Percentiles rank a stretch among this genome's conserved stretches.
Conservation (phyloP, 2,329 filamentous ascomycete genomes). For the Cladorrhinum sp. region DNA sequence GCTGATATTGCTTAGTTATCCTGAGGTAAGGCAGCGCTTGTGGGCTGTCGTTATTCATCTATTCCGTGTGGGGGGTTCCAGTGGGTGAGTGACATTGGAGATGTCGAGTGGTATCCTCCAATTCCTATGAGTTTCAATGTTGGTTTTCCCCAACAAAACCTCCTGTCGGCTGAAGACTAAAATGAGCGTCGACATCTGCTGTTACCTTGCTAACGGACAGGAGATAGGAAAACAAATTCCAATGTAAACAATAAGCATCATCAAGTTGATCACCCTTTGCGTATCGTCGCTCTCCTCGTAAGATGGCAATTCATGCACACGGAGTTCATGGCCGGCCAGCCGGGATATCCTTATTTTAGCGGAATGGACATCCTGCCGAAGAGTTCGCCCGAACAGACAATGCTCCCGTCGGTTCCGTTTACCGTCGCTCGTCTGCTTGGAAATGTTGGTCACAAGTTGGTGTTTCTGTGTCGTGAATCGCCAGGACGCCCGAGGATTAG, state of each 20-base stretch:
- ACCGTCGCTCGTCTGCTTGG: background rate
- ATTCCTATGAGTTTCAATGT: background rate
- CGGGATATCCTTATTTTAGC: constrained; percentile 1
- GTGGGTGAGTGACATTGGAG: background rate
- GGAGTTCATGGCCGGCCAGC: background rate
- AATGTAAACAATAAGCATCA: background rate
- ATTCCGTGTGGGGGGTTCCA: background rate
- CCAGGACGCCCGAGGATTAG: constrained; percentile 23
- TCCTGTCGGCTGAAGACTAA: background rate
- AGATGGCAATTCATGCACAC: background rate
- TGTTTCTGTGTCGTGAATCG: constrained; percentile 19
- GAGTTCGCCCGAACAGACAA: background rate
- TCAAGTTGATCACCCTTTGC: background rate
- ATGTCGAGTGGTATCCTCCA: background rate
- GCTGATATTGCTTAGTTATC: background rate
- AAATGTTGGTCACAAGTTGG: background rate
- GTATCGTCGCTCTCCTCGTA: background rate
- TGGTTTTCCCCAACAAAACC: background rate
- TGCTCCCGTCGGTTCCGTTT: constrained; percentile 6
- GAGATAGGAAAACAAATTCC: background rate
- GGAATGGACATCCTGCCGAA: background rate
- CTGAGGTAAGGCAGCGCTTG: background rate
- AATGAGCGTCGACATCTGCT: background rate
- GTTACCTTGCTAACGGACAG: background rate
- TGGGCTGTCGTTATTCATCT: too few species aligned